These are phyloP conservation scores for Elsinoe fawcettii DNA, from an alignment of 2,329 filamentous ascomycete genomes.

Conservation along the genomic window DNA sequence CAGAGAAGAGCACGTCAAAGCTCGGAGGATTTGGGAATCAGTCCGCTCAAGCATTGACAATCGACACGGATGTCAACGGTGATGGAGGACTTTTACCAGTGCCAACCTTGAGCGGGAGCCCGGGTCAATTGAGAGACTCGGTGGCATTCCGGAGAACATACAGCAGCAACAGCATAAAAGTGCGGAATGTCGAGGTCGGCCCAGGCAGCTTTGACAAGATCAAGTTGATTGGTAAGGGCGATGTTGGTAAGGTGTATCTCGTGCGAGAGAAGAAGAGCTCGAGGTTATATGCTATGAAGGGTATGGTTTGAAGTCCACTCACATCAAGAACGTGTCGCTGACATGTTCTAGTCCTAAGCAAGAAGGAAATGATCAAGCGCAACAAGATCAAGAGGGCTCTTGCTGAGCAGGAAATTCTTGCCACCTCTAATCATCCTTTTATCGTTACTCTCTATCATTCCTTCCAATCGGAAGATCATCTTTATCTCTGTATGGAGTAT, in stretches of 20 bases:
- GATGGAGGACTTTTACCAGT: conserved; percentile 29
- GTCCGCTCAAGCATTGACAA: conserved; percentile 46
- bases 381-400: conserved; percentile 99
- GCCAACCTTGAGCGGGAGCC: conserved; percentile 49
- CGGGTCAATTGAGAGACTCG: conserved; percentile 56
- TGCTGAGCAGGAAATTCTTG: conserved; percentile 94
- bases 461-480: conserved; percentile 96
- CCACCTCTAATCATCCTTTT: conserved; percentile 97
- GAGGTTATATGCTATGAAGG: conserved; percentile 96
- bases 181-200: conserved; percentile 91
- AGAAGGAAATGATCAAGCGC: conserved; percentile 99
- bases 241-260: conserved; percentile 96
- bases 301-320: conserved; percentile 42
- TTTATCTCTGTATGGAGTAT: conserved; percentile 99
- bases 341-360: conserved; percentile 71
- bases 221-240: conserved; percentile 96
- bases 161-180: conserved; percentile 98
- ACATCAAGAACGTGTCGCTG: neutral
- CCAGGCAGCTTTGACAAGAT: conserved; percentile 98
- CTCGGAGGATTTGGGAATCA: conserved; percentile 41
- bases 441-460: conserved; percentile 98
- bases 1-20: conserved; percentile 1
- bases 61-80: conserved; percentile 26
- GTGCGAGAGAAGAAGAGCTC: conserved; percentile 97
- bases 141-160: conserved; percentile 88